A percentile compares a stretch with the other conserved stretches of the same genome.
Conservation (phyloP, 495 filamentous ascomycete species). For the Aspergillus sclerotiicarbonarius region DNA sequence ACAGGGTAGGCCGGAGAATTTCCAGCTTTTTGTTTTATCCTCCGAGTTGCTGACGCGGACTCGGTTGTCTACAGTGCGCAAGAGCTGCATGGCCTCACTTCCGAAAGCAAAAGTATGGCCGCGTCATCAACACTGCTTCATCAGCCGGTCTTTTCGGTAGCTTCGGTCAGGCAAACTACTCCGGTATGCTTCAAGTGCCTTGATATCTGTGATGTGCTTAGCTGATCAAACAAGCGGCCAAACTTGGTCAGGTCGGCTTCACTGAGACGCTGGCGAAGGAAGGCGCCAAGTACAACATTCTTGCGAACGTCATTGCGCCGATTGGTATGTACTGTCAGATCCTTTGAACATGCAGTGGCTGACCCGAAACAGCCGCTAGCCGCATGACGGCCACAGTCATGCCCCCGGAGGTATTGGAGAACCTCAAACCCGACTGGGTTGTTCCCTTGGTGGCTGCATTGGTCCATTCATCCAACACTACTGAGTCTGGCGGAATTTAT, state of each 20-base stretch:
- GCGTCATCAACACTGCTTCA: conserved; percentile 94
- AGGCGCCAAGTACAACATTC: conserved; percentile 96
- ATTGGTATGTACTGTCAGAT: conserved; percentile 52
- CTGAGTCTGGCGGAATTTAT: conserved; percentile 84
- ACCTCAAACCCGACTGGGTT: conserved; percentile 92
- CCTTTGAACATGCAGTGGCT: conserved; percentile 2
- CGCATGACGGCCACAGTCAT: conserved; percentile 98
- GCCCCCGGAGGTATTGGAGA: conserved; percentile 88
- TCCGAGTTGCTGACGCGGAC: neutral
- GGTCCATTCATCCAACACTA: conserved; percentile 81
- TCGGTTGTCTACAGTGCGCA: conserved; percentile 59
- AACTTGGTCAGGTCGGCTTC: conserved; percentile 94
- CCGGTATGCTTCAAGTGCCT: conserved; percentile 46
- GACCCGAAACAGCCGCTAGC: conserved; percentile 62
- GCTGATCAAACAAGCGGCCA: conserved; percentile 62
- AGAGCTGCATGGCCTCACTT: conserved; percentile 97
- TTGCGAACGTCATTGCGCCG: conserved; percentile 93
- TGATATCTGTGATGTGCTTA: conserved; percentile 1
- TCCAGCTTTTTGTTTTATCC: neutral
- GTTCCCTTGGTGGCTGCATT: conserved; percentile 90
- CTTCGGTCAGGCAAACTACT: conserved; percentile 98
- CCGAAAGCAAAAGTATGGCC: conserved; percentile 96
- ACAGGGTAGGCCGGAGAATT: conserved; percentile 59
- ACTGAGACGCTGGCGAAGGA: conserved; percentile 98
- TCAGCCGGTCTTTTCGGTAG: conserved; percentile 93